Base-by-base conservation (phyloP, 768 basidiomycete genomes). In the Lepiota brunneoincarnata region DNA sequence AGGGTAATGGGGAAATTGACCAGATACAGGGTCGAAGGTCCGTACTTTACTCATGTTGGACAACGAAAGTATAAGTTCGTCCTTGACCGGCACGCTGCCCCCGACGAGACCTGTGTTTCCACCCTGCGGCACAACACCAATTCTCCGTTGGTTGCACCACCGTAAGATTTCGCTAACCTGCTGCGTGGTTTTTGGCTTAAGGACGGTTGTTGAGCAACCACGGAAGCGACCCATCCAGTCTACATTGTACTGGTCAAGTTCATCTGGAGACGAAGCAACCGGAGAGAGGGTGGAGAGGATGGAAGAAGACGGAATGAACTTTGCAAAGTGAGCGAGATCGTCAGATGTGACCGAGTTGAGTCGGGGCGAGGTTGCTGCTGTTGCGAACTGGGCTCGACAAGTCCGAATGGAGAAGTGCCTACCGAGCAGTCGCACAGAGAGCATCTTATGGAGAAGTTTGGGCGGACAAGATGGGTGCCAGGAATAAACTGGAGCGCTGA, bases 101-200 rank as follows among this genome's bases (percentile, higher is more conserved):
- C 95, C 97, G 35, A 99, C 97, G 11, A 99, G 81, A 14, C 97
- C 97, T 0, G 97, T 99, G 73, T 99, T 99, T 42, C 97, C 97
- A 43, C 97, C 96, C 69, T 99, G 97, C 1, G 97, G 97, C 2
- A 97, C 94, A 50, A 98, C 81, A n/a, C 86, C 87, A 38, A 99
- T 89, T 51, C 81, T 78, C 53, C 83, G 79, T 50, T 86, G 76
- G 61, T 87, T 83, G 70, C 97, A 98, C 76, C 86, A 91, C 65
- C 85, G 87, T 64, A 98, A 76, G 50, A 98, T 89, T 60, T 88
- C 75, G 68, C 87, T 89, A 66, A 98, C 93, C 72, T 99, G 86
- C 57, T 89, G 73, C 0, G 91, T 89, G 1, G 89, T 85, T 61
- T 86, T 90, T 4, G 97, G 97, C 66, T 89, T 92, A 48, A 98